A percentile compares a stretch with the other conserved stretches of the same genome.
Evolutionary conservation across 2,329 filamentous ascomycete genomes (phyloP).

Genomic region (Penicillium palitans): DNA sequence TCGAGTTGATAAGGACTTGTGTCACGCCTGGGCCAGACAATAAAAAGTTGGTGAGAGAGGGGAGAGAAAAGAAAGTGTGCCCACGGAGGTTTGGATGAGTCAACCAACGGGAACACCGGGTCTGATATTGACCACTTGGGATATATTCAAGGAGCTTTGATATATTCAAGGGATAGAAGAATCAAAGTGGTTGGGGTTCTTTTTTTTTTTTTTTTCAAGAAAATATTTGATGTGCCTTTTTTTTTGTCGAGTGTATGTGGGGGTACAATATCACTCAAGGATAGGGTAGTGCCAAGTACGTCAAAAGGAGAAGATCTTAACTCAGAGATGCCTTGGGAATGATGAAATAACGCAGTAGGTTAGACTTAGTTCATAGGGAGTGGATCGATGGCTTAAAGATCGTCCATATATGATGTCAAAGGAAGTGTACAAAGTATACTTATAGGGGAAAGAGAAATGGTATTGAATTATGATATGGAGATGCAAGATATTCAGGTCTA

Average conservation of each 20-base stretch:
- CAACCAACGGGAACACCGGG: slow-evolving; percentile 16
- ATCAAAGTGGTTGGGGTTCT: background rate
- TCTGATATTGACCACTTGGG: slow-evolving; percentile 5
- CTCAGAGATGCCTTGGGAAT: background rate
- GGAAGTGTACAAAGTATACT: background rate
- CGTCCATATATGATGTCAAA: slow-evolving; percentile 14
- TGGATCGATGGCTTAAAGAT: slow-evolving; percentile 14
- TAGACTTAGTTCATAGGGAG: slow-evolving; percentile 2
- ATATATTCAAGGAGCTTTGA: background rate
- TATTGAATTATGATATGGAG: background rate
- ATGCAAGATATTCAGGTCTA: background rate
- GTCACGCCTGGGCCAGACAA: background rate
- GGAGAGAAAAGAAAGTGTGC: slow-evolving; percentile 18
- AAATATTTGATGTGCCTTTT: background rate
- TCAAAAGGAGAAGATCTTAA: background rate
- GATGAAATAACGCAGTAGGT: slow-evolving; percentile 8
- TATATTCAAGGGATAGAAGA: background rate
- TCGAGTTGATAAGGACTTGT: background rate
- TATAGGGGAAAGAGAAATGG: background rate
- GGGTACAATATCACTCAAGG: background rate
- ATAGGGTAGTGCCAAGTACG: background rate
- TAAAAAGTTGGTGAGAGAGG: slow-evolving; percentile 11
- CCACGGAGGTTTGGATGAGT: slow-evolving; percentile 23
- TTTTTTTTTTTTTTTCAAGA: background rate
- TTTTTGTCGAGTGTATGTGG: background rate